Evolutionary conservation across 1,284 basidiomycete genomes (phyloP), one percentile per base, ranked within the genome.

Genomic region (Ustilago bromivora): DNA sequence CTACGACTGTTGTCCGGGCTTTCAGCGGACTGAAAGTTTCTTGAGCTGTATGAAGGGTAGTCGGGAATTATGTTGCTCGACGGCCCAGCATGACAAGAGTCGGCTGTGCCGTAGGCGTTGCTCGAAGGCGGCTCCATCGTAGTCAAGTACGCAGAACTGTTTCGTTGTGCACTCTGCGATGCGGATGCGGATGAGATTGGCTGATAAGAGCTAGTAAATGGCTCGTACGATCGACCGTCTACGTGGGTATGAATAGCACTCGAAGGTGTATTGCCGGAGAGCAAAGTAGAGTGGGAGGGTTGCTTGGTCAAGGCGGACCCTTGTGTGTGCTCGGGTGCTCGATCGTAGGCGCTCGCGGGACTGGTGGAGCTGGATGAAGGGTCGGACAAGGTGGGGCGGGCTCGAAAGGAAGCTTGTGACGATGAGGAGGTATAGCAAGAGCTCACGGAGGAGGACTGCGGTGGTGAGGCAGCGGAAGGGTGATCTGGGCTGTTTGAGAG

Each of bases 371-470:
- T 76, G 43, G 73, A 76, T 1, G 73, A 65, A 35, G 64, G 73
- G 47, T 76, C 64, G 15, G 73, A 76, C 4, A 66, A 57, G 13
- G 67, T 59, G 4, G 55, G 65, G 9, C 57, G 61, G 5, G 66
- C 61, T 49, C 54, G 59, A 32, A 60, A 56, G 0, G 68, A 71
- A 28, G 74, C 69, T 41, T 63, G 61, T 17, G 77, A 79, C 38
- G 66, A 65, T 23, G 71, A 69, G 15, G 77, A 73, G 19, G 73
- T 66, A 47, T 71, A 79, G 65, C 66, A 69, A 40, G 73, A 79
- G 10, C 77, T 70, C 40, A 63, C 66, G 31, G 77, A 76, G 11
- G 77, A 79, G 32, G 77, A 76, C 65, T 79, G 77, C n/a, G 68
- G 72, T 59, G 77, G 69, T 40, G 73, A 79, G 60, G 66, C 69